Conservation (phyloP, 1,284 basidiomycete species). For the Polyporus tsugae region DNA sequence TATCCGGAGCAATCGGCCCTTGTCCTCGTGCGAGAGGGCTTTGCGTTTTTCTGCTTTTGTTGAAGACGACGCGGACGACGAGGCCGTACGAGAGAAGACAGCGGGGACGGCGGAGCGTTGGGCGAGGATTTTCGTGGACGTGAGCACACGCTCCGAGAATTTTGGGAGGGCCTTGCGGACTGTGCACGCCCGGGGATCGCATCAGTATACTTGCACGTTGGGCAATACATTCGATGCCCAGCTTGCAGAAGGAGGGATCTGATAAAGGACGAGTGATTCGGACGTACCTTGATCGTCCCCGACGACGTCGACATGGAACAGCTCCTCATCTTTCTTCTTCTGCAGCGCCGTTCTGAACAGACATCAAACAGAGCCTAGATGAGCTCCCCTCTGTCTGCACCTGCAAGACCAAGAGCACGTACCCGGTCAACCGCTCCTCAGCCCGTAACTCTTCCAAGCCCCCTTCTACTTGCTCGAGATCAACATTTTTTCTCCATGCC, state of each 20-base stretch:
- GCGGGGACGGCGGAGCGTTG: constrained; percentile 90
- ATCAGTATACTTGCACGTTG: background rate
- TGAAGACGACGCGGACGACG: constrained; percentile 18
- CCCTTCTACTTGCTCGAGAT: constrained; percentile 79
- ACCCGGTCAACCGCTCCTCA: constrained; percentile 85
- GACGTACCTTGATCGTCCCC: constrained; percentile 80
- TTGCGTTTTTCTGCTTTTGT: constrained; percentile 47
- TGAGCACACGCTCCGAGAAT: constrained; percentile 65
- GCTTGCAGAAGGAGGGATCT: constrained; percentile 35
- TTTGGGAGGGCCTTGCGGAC: constrained; percentile 66
- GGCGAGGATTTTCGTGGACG: constrained; percentile 83
- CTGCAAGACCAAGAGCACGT: constrained; percentile 36
- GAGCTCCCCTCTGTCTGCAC: constrained; percentile 1
- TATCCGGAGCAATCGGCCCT: constrained; percentile 77
- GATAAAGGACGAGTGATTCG: background rate
- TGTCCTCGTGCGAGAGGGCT: constrained; percentile 66
- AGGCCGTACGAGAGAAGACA: constrained; percentile 59
- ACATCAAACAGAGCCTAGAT: background rate
- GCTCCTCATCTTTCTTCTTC: constrained; percentile 71
- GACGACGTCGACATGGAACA: constrained; percentile 82
- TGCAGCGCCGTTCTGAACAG: constrained; percentile 61
- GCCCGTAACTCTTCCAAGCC: constrained; percentile 77
- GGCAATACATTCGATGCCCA: constrained; percentile 41
- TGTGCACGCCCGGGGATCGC: constrained; percentile 37
- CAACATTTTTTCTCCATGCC: constrained; percentile 93